Base-by-base conservation (phyloP, 148 eudicot genomes). In the Cornus florida region DNA sequence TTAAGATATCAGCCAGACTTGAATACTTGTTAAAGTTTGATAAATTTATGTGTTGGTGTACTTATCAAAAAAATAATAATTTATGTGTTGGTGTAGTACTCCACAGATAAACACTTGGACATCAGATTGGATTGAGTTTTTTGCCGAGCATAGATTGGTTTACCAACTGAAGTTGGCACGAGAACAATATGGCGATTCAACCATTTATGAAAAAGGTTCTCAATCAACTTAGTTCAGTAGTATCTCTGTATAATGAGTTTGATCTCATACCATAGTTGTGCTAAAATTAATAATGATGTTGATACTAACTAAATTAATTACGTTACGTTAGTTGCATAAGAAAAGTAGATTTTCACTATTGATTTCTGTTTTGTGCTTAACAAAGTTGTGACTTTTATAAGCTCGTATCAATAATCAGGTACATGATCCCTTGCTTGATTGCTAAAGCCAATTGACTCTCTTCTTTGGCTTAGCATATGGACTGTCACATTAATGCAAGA, bases 71-170 rank as follows among this genome's bases (percentile, higher is more conserved):
- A n/a, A n/a, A n/a, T n/a, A n/a, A n/a, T n/a, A 75, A 6, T 57
- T 28, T 32, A 67, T 57, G 17, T 70, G 48, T 65, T 74, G 66
- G 43, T 88, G 77, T 86, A 96, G 99, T 87, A 96, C 99, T 77
- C 99, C 94, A 48, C 97, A 96, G 91, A 87, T 85, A 70, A 96
- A 96, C 80, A 90, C 91, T 23, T 96, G 99, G 99, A 90, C 93
- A 38, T 87, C 97, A n/a, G 93, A 94, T 69, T 96, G 99, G 99
- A 82, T 94, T 56, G 90, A 94, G 75, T 96, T 96, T 81, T 96
- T 90, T 78, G 88, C 89, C 67, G 87, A 89, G 91, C 89, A 90
- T 82, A 89, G 99, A 76, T 78, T 96, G 82, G 95, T 95, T 80
- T 96, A 93, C 86, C 99, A 96, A 79, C 89, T 96, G 82, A 90